Conservation (phyloP, 352 stramenopile species). For the Phytophthora colocasiae region DNA sequence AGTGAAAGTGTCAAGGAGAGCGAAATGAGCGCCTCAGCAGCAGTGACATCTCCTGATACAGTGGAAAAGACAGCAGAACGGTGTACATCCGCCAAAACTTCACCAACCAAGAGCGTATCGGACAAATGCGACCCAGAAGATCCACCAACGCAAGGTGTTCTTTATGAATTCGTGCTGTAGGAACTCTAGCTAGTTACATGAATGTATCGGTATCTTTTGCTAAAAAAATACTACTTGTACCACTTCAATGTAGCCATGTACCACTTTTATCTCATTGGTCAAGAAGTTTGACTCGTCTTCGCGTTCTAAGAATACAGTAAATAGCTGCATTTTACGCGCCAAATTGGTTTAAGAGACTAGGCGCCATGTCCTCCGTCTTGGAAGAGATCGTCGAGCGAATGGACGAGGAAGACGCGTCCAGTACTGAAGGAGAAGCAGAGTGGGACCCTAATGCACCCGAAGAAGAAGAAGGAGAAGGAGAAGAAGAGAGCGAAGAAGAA, state of each 20-base stretch:
- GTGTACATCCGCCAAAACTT: conserved; percentile 15
- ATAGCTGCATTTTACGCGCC: conserved; percentile 5
- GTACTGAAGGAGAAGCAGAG: conserved; percentile 43
- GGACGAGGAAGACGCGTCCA: conserved; percentile 10
- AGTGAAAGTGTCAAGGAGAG: conserved; percentile 24
- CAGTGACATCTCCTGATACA: conserved; percentile 20
- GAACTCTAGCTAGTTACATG: no score
- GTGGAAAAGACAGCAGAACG: conserved; percentile 26
- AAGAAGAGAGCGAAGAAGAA: conserved; percentile 18
- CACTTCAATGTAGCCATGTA: conserved; percentile 20
- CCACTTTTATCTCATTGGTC: conserved; percentile 14
- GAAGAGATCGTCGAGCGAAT: conserved; percentile 26
- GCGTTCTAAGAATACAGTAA: conserved; percentile 25
- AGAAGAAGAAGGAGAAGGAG: conserved; percentile 30
- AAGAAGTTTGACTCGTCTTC: not conserved
- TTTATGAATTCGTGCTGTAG: conserved; percentile 79
- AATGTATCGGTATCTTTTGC: no score
- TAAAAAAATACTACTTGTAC: not conserved
- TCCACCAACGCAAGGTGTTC: conserved; percentile 37
- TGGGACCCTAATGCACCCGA: conserved; percentile 33
- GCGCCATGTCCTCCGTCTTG: conserved; percentile 24
- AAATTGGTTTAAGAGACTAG: not conserved
- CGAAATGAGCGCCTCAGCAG: conserved; percentile 21
- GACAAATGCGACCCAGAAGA: conserved; percentile 23
- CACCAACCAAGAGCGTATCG: conserved; percentile 25